Evolutionary conservation across 345 rosid genomes (phyloP).

Genomic region (Dimocarpus longan): DNA sequence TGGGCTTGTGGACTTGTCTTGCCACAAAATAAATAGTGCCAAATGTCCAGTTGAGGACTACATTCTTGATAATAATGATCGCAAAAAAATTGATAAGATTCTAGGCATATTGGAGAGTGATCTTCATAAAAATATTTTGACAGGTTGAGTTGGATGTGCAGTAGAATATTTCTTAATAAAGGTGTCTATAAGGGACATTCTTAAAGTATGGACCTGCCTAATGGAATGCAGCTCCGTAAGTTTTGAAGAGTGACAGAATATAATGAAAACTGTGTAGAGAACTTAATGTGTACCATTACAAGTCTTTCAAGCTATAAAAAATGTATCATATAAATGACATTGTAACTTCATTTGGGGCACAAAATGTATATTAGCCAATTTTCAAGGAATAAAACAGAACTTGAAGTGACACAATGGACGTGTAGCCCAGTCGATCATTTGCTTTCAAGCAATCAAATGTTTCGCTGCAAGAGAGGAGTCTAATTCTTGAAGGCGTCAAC

Average conservation of each 20-base stretch:
- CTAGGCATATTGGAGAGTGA: background rate
- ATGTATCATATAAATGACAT: conserved; percentile 6
- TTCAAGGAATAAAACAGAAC: conserved; percentile 38
- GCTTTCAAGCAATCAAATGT: conserved; percentile 79
- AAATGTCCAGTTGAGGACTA: background rate
- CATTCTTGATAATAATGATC: background rate
- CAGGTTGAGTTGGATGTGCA: too few relatives aligned
- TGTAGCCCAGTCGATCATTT: conserved; percentile 79
- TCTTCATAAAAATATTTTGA: too few relatives aligned
- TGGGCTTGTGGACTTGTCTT: background rate
- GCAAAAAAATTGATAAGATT: background rate
- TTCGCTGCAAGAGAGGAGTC: conserved; percentile 80
- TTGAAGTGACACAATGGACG: conserved; percentile 77
- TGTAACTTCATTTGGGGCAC: background rate
- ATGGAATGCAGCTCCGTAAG: too few relatives aligned
- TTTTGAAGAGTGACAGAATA: too few relatives aligned
- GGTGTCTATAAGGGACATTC: conserved; percentile 1
- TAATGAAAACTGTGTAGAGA: too few relatives aligned
- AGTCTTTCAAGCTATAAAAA: background rate
- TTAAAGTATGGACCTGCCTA: background rate
- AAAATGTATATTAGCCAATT: background rate
- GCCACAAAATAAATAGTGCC: background rate
- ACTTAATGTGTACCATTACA: background rate
- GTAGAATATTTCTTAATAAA: background rate
- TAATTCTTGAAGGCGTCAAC: conserved; percentile 90